phyloP scores from a whole-genome alignment of 805 yeast genomes.

The Lachancea sp. region DNA sequence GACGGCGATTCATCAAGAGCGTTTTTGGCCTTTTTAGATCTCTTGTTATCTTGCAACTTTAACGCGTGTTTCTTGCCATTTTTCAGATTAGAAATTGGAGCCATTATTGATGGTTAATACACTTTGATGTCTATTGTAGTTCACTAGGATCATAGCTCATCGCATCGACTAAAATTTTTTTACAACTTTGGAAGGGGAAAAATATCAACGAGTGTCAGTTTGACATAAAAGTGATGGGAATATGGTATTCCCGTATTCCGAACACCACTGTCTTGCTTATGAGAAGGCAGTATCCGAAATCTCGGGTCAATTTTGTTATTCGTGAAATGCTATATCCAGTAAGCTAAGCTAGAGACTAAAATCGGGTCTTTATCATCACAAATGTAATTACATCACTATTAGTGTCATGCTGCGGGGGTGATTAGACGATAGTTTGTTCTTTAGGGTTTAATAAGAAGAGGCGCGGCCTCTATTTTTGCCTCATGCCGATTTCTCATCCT shows the following conservation, averaged over 20 bases:
- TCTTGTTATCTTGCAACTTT: constrained; percentile 12
- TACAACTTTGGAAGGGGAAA: not conserved
- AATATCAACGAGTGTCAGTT: constrained; percentile 4
- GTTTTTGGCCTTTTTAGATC: constrained; percentile 29
- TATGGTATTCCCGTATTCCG: no score
- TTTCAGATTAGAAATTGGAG: constrained; percentile 15
- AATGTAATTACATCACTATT: no score
- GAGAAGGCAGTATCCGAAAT: no score
- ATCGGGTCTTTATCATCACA: no score
- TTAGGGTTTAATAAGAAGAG: no score
- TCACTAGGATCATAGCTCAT: constrained; percentile 4
- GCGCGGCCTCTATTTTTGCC: not conserved
- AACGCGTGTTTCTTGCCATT: constrained; percentile 12
- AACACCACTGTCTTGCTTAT: not conserved
- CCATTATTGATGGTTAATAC: constrained; percentile 12
- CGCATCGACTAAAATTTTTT: constrained; percentile 11
- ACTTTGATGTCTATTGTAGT: not conserved
- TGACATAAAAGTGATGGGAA: not conserved
- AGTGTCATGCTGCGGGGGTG: no score
- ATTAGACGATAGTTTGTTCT: no score
- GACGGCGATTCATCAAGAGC: constrained; percentile 31
- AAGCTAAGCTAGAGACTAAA: no score
- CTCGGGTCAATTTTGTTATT: no score
- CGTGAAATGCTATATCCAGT: no score
- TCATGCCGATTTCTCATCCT: not conserved